A percentile compares a stretch with the other conserved stretches of the same genome.
These are phyloP conservation scores for Thermoascus crustaceus DNA, from an alignment of 2,329 filamentous ascomycete genomes.

Conservation along the genomic window DNA sequence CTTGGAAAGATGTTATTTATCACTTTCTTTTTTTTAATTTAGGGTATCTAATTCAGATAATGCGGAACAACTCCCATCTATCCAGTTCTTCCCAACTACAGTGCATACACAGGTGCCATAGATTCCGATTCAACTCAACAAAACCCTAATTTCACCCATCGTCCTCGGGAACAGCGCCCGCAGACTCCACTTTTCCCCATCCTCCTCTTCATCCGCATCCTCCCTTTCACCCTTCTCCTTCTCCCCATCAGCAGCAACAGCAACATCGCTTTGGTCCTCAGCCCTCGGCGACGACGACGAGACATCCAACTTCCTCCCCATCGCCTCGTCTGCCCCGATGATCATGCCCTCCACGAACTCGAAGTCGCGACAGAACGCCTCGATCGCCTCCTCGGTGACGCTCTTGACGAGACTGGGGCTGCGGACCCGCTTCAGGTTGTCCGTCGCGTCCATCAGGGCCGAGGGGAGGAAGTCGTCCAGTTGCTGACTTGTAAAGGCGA, in stretches of 20 bases:
- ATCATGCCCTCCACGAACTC: constrained; percentile 58
- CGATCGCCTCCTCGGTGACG: constrained; percentile 74
- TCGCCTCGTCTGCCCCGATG: constrained; percentile 48
- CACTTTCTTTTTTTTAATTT: no score
- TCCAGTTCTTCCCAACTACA: no score
- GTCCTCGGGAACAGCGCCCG: constrained; percentile 56
- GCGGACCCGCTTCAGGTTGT: constrained; percentile 66
- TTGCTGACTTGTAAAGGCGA: constrained; percentile 63
- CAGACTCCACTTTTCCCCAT: constrained; percentile 33
- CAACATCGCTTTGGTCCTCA: constrained; percentile 16
- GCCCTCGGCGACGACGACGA: no score
- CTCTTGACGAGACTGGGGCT: constrained; percentile 63
- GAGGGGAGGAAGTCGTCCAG: constrained; percentile 89
- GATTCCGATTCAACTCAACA: constrained; percentile 49
- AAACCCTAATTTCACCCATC: constrained; percentile 54
- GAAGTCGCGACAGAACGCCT: constrained; percentile 79
- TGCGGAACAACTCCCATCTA: no score
- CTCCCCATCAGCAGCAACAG: constrained; percentile 15
- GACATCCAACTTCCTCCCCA: constrained; percentile 25
- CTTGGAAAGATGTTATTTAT: no score
- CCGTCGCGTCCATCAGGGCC: constrained; percentile 83
- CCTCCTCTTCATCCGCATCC: no score
- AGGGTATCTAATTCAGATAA: no score
- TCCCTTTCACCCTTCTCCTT: constrained; percentile 31
- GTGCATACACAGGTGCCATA: no score